These are phyloP conservation scores for Trichoderma citrinoviride DNA, from an alignment of 2,329 filamentous ascomycete species.

Conservation along the genomic window DNA sequence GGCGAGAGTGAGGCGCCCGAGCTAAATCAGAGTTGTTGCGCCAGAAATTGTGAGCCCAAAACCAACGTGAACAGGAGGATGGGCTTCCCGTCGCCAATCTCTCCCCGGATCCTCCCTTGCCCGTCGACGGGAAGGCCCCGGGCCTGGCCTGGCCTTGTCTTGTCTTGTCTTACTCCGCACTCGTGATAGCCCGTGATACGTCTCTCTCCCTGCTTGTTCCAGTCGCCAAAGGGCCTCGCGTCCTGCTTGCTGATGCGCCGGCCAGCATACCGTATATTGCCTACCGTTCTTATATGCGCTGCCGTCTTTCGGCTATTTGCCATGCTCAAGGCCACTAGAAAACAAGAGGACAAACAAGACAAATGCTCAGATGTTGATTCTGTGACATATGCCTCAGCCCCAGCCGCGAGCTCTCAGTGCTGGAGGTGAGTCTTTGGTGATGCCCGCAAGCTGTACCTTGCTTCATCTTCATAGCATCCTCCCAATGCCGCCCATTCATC, in stretches of 20 bases:
- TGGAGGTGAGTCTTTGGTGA: background rate
- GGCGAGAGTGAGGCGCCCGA: slow-evolving; percentile 10
- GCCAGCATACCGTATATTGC: background rate
- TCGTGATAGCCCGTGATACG: background rate
- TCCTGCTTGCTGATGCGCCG: slow-evolving; percentile 5
- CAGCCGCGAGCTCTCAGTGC: background rate
- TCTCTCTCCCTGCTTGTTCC: background rate
- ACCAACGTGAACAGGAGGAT: background rate
- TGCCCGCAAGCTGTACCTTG: background rate
- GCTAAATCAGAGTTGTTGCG: slow-evolving; percentile 3
- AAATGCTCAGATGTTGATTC: background rate
- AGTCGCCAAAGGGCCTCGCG: background rate
- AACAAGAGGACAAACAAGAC: background rate
- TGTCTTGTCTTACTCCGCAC: slow-evolving; percentile 11
- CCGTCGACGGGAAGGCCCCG: background rate
- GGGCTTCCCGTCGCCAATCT: background rate
- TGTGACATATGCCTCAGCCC: background rate
- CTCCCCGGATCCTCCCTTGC: background rate
- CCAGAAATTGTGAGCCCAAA: background rate
- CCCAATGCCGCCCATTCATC: background rate
- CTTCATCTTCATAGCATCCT: background rate
- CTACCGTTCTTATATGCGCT: background rate
- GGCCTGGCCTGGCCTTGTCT: background rate
- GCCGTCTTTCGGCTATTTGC: background rate
- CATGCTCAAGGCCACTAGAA: background rate